Evolutionary conservation across 202 grass and related monocot genomes (phyloP).

Genomic region (Digitaria exilis): DNA sequence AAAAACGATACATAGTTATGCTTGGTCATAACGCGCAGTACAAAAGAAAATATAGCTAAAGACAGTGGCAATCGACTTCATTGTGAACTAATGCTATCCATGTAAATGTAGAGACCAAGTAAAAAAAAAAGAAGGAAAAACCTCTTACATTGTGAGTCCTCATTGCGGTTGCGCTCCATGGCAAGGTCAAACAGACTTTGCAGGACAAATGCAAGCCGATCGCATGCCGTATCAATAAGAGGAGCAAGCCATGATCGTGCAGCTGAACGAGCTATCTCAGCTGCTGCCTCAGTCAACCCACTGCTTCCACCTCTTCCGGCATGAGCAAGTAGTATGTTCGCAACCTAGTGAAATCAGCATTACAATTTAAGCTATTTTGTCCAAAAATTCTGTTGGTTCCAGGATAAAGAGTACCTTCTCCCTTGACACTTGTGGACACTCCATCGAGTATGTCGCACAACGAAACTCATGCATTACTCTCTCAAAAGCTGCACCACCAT

Average conservation of each 20-base stretch:
- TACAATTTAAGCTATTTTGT: constrained; percentile 20
- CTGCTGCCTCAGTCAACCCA: constrained; percentile 74
- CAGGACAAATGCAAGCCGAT: constrained; percentile 85
- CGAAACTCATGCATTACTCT: constrained; percentile 83
- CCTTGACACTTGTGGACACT: constrained; percentile 75
- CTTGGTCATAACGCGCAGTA: too few relatives aligned
- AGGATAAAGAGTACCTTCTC: constrained; percentile 57
- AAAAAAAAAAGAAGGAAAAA: too few relatives aligned
- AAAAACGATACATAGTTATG: not conserved
- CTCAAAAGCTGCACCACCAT: constrained; percentile 86
- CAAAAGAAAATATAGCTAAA: not conserved
- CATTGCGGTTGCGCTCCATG: constrained; percentile 57
- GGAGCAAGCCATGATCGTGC: constrained; percentile 76
- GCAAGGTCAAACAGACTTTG: constrained; percentile 81
- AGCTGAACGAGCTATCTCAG: constrained; percentile 79
- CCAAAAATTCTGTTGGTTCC: not conserved
- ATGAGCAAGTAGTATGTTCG: constrained; percentile 86
- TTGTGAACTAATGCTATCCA: not conserved
- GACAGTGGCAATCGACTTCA: constrained; percentile 1
- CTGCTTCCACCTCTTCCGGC: constrained; percentile 68
- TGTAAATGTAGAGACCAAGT: too few relatives aligned
- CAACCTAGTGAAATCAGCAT: constrained; percentile 55
- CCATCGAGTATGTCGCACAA: constrained; percentile 76
- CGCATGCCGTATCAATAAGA: constrained; percentile 82
- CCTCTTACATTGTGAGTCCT: constrained; percentile 66